Evolutionary conservation across 2,329 filamentous ascomycete species (phyloP), one percentile per base, ranked within the genome.

Genomic region (Fusarium xyrophilum): DNA sequence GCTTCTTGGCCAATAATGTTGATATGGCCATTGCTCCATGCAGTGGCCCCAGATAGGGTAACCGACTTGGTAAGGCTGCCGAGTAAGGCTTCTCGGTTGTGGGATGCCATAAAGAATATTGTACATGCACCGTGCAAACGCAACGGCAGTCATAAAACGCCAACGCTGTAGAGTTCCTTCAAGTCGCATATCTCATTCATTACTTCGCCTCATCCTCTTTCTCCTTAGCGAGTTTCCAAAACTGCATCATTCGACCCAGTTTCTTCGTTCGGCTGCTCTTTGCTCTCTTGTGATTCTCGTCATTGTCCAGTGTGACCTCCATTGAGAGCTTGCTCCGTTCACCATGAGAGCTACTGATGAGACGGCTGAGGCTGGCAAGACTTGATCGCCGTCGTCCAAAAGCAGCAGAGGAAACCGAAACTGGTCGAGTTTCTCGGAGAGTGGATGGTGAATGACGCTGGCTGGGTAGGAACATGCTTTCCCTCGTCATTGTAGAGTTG

Each of bases 251-350:
- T 53, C 90, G 89, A 76, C 91, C 91, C 38, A 93, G 79, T 32
- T 91, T 86, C 76, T 89, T 91, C 38, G 87, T 82, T 76, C 89
- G 91, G 82, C 89, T 92, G 27, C 72, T 74, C 76, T 88, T 88
- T 11, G 76, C 71, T 81, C 84, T 86, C 73, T 86, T 87, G 35
- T 61, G 67, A 33, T 87, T 86, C 1, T 80, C 74, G n/a, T 89
- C 84, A 40, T 79, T 82, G 44, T 88, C 86, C 65, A 82, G 74
- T 9, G 84, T 82, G 46, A 90, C 86, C 74, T 92, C 90, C 73
- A 90, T 88, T 0, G 89, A 91, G 25, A 93, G 81, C 76, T 93
- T 93, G 82, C 90, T 92, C 69, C 87, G 86, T 77, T 93, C 90
- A 12, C 89, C 90, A 71, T 93, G 90, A 6, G 89, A 89, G 68